Base-by-base conservation (phyloP, 1,284 basidiomycete genomes). In the Fomitopsis schrenkii region DNA sequence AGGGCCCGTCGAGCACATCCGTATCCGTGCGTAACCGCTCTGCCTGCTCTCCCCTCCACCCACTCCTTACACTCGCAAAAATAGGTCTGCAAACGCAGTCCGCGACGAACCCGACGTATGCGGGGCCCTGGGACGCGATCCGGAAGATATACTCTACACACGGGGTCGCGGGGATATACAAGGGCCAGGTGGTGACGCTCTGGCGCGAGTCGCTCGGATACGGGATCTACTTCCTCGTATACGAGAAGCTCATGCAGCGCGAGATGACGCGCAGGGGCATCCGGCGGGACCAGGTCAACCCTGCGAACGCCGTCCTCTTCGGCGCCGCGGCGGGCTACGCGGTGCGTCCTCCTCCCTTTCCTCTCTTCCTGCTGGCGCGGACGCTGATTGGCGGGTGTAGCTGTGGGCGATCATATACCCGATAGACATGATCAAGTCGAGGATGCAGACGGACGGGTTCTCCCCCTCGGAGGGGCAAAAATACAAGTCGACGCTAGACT, bases 1-100 rank as follows among this genome's bases (percentile, higher is more conserved):
- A 0, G 94, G 95, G 1, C 97, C 97, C 2, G 95, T 99, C 14
- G 97, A 99, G 75, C 95, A 98, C 72, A 95, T 98, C 70, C 92
- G 97, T 80, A 98, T 98, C 69, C 91, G 96, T 90, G 67, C 72
- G 92, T 82, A 63, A 42, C 38, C 53, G 65, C 45, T 55, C 17
- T 45, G 52, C 35, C 44, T 48, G n/a, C 59, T 60, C 63, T 42
- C 35, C 30, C 42, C 44, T 28, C 35, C 50, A 46, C 14, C 35
- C 33, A 46, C 45, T 22, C 17, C 57, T 48, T n/a, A 30, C 57
- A 48, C 42, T 58, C 33, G 30, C 5, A 26, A 10, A 3, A 50
- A 40, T 71, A 93, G 91, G 93, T 59, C 77, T 97, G 35, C 95
- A 97, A 77, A 95, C 92, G 2, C 95, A 97, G 73, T 88, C 91